Percentiles rank a stretch among this genome's conserved stretches.
These are phyloP conservation scores for Aureobasidium sp. DNA, from an alignment of 2,329 filamentous ascomycete genomes.

Conservation along the genomic window DNA sequence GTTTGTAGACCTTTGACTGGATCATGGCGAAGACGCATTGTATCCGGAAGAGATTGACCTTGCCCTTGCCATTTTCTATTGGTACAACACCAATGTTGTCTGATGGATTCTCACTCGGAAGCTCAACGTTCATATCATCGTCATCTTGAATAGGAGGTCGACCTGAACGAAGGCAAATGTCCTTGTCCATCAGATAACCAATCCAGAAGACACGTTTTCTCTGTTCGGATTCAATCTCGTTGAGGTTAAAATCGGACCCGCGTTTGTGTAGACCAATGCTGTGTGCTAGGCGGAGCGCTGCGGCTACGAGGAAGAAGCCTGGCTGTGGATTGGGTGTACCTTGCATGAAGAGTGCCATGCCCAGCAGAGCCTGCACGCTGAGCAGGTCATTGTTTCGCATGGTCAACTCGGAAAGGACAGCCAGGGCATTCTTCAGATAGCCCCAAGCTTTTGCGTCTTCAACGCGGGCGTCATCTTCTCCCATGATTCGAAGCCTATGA, in stretches of 20 bases:
- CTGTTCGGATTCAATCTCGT: slow-evolving; percentile 90
- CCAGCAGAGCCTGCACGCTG: slow-evolving; percentile 87
- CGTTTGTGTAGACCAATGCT: slow-evolving; percentile 94
- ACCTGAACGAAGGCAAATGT: slow-evolving; percentile 66
- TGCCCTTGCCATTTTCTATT: slow-evolving; percentile 77
- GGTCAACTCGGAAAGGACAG: slow-evolving; percentile 82
- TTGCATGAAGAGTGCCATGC: slow-evolving; percentile 90
- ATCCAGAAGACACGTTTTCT: slow-evolving; percentile 74
- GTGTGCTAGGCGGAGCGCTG: slow-evolving; percentile 83
- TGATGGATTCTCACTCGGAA: slow-evolving; percentile 81
- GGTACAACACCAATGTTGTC: slow-evolving; percentile 96
- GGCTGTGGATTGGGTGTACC: slow-evolving; percentile 96
- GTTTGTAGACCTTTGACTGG: slow-evolving; percentile 89
- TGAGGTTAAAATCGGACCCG: slow-evolving; percentile 86
- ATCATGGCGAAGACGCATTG: slow-evolving; percentile 91
- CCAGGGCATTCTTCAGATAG: slow-evolving; percentile 94
- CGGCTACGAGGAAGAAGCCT: slow-evolving; percentile 81
- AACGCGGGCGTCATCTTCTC: slow-evolving; percentile 79
- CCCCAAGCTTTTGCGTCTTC: slow-evolving; percentile 94
- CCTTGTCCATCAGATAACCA: slow-evolving; percentile 66
- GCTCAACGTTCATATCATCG: slow-evolving; percentile 89
- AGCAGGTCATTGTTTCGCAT: slow-evolving; percentile 94
- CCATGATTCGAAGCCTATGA: slow-evolving; percentile 89
- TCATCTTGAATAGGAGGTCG: slow-evolving; percentile 66
- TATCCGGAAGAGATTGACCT: slow-evolving; percentile 88